These are phyloP conservation scores for Cordyceps farinosa DNA, from an alignment of 2,329 filamentous ascomycete genomes.

Conservation along the genomic window DNA sequence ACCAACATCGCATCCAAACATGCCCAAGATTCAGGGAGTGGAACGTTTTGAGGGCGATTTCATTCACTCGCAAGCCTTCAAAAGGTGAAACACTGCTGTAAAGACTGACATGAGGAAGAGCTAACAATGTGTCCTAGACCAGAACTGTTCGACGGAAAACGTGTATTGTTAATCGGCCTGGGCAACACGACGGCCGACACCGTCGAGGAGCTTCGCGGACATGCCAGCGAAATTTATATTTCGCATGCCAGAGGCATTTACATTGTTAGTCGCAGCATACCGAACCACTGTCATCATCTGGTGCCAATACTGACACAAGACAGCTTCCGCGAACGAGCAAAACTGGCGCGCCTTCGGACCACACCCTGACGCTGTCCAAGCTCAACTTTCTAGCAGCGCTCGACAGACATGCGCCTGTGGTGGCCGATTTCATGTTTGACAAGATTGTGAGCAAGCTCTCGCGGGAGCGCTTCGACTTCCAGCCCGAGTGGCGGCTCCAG, in stretches of 20 bases:
- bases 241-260: slow-evolving; percentile 38
- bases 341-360: slow-evolving; percentile 35
- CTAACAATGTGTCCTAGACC: slow-evolving; percentile 19
- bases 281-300: slow-evolving; percentile 24
- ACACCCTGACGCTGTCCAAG: slow-evolving; percentile 32
- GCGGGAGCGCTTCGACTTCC: slow-evolving; percentile 24
- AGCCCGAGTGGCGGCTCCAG: slow-evolving; percentile 29
- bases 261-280: neutral
- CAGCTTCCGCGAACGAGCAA: slow-evolving; percentile 28
- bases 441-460: slow-evolving; percentile 22
- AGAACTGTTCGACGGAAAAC: slow-evolving; percentile 36
- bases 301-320: neutral
- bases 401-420: slow-evolving; percentile 24
- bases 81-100: slow-evolving; percentile 24
- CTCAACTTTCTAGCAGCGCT: slow-evolving; percentile 30
- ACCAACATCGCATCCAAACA: slow-evolving; percentile 32
- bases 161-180: slow-evolving; percentile 42
- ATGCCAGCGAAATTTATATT: slow-evolving; percentile 38
- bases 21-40: slow-evolving; percentile 34
- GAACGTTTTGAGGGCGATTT: slow-evolving; percentile 37
- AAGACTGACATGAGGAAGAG: neutral
- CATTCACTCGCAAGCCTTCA: slow-evolving; percentile 38
- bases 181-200: slow-evolving; percentile 35
- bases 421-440: slow-evolving; percentile 26
- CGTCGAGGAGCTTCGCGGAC: slow-evolving; percentile 29